phyloP scores from a whole-genome alignment of 2,329 filamentous ascomycete genomes.

The Talaromyces sp. region DNA sequence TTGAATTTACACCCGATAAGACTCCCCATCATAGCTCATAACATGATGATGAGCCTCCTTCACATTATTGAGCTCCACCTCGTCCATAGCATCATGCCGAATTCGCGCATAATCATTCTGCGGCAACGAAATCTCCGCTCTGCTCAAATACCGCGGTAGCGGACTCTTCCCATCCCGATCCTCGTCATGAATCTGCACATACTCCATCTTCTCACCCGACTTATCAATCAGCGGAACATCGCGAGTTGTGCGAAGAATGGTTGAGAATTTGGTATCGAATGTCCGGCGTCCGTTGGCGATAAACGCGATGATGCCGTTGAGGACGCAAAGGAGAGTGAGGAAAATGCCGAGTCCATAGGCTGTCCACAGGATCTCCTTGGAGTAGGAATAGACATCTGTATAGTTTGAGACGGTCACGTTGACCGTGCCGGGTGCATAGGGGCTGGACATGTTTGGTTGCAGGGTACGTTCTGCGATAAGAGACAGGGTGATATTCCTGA shows the following conservation, averaged over 20 bases:
- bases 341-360: not conserved
- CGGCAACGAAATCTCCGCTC: not conserved
- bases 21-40: not conserved
- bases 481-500: not conserved
- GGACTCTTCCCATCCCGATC: slow-evolving; percentile 3
- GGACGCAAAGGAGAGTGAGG: not conserved
- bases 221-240: not conserved
- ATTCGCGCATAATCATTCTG: not conserved
- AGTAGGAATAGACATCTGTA: not conserved
- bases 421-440: not conserved
- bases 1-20: not conserved
- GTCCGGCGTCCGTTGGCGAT: not conserved
- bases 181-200: not conserved
- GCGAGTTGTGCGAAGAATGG: not conserved
- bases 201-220: not conserved
- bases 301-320: not conserved
- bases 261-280: not conserved
- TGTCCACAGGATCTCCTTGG: not conserved
- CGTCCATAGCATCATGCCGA: not conserved
- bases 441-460: slow-evolving; percentile 2
- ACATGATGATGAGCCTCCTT: not conserved
- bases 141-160: not conserved
- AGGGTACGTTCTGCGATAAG: not conserved
- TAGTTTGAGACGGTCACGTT: not conserved
- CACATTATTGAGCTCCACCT: not conserved